phyloP scores from a whole-genome alignment of 2,329 filamentous ascomycete species.

The Aspergillus sp. region DNA sequence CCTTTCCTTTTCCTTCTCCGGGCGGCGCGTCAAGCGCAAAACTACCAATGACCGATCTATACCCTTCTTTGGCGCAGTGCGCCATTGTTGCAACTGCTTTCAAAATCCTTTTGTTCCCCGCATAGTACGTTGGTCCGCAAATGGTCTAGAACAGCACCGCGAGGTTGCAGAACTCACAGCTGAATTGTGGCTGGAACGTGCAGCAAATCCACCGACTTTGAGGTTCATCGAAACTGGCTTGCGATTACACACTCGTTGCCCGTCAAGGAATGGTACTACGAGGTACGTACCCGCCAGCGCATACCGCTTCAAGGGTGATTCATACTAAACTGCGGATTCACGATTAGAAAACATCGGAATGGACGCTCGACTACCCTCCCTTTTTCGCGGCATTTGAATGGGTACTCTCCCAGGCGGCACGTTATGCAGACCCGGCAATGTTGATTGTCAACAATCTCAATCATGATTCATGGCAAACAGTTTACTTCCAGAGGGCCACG shows the following conservation, averaged over 20 bases:
- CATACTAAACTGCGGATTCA: slow-evolving; percentile 10
- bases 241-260: slow-evolving; percentile 91
- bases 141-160: slow-evolving; percentile 4
- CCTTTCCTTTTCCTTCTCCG: slow-evolving; percentile 3
- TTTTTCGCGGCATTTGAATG: slow-evolving; percentile 99
- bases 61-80: slow-evolving; percentile 87
- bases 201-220: slow-evolving; percentile 98
- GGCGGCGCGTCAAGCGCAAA: slow-evolving; percentile 27
- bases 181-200: slow-evolving; percentile 3
- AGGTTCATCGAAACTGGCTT: slow-evolving; percentile 98
- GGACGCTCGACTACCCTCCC: slow-evolving; percentile 97
- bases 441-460: slow-evolving; percentile 76
- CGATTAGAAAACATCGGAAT: slow-evolving; percentile 83
- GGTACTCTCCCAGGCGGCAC: slow-evolving; percentile 78
- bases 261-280: slow-evolving; percentile 88
- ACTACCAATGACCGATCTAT: slow-evolving; percentile 70
- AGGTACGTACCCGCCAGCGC: slow-evolving; percentile 53
- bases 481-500: slow-evolving; percentile 89
- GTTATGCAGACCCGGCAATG: slow-evolving; percentile 77
- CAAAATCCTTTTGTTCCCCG: slow-evolving; percentile 89
- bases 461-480: slow-evolving; percentile 89
- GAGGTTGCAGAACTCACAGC: slow-evolving; percentile 6
- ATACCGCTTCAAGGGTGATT: not conserved
- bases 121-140: slow-evolving; percentile 70
- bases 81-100: slow-evolving; percentile 82